Evolutionary conservation across 2,329 filamentous ascomycete species (phyloP), one percentile per base, ranked within the genome.

Genomic region (Zelopaecilomyces penicillatus): DNA sequence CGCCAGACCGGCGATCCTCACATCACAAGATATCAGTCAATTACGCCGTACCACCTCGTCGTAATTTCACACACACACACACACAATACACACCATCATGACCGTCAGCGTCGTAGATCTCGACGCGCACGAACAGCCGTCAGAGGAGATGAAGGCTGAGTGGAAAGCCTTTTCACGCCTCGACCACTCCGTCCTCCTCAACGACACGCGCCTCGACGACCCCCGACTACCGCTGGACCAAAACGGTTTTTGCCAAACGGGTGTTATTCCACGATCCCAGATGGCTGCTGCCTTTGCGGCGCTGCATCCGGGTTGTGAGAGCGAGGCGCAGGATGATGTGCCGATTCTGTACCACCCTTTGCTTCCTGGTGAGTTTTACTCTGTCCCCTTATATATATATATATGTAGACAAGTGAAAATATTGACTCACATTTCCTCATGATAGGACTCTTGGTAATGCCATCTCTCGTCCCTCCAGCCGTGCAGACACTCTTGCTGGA

Each of bases 121-220:
- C 3, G 85, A 95, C 64, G 83, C 89, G 29, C 80, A 91, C 61
- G 80, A 88, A 62, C 81, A 82, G 54, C 87, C 89, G 2, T 86
- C 89, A 3, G 78, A 82, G 9, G 64, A 71, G 41, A 71, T 96
- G 52, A 80, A 82, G 49, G 68, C 75, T 38, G 68, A 80, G 43
- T 96, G 88, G 77, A 95, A 95, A 63, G 68, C 67, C 36, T 87
- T 83, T 54, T 80, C 83, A 27, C 83, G 76, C 51, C 71, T 78
- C 33, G 74, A 80, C 0, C 63, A 73, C 3, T 55, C 65, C 6
- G 68, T 70, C 2, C 62, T 85, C n/a, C 55, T 70, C 5, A 53
- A 66, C 7, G 74, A 80, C 51, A 65, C 73, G 19, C 69, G 75
- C 11, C 75, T 86, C 50, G 71, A 85, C 53, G 71, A 86, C 46